Base-by-base conservation (phyloP, 1,139 yeast genomes). In the Yueomyces sp. region DNA sequence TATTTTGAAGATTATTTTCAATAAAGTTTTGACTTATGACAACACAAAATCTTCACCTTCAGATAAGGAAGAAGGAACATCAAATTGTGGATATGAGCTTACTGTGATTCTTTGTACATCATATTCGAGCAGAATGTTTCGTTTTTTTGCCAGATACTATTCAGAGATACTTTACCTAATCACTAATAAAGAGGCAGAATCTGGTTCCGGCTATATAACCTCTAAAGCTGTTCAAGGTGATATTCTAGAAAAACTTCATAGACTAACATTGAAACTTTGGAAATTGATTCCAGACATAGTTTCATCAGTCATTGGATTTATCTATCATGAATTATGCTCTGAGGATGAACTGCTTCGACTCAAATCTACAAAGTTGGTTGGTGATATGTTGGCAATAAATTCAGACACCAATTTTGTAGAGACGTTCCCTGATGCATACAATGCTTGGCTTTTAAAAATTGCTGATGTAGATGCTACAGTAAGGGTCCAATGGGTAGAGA, bases 311-410 rank as follows among this genome's bases (percentile, higher is more conserved):
- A 74, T 85, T 69, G 93, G 95, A 0, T 73, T 85, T 45, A 67
- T 87, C 4, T 87, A 84, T 50, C 91, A 84, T 54, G 95, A 86
- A 50, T 65, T 89, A 42, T 78, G 75, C 48, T 81, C 91, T 0
- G 91, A 82, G 40, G 77, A 81, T 50, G 76, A 74, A 28, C 62
- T 68, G 25, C 68, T 83, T 29, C 71, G 96, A 48, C 60, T 69
- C 1, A 60, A 82, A 45, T 89, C 95, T 0, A 83, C 95, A 0
- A 74, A 73, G 41, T 75, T 93, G 0, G 71, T 89, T 4, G 93
- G 94, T 0, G 65, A 69, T 39, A 77, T 89, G 62, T 61, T 86
- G 1, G 72, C 78, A 0, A 60, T 69, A 8, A 5, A 33, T 9
- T 9, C 19, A 4, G 69, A 72, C 30, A 63, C 76, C 7, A 78